Evolutionary conservation across 1,284 basidiomycete genomes (phyloP).

Genomic region (Sphaerobolus stellatus): DNA sequence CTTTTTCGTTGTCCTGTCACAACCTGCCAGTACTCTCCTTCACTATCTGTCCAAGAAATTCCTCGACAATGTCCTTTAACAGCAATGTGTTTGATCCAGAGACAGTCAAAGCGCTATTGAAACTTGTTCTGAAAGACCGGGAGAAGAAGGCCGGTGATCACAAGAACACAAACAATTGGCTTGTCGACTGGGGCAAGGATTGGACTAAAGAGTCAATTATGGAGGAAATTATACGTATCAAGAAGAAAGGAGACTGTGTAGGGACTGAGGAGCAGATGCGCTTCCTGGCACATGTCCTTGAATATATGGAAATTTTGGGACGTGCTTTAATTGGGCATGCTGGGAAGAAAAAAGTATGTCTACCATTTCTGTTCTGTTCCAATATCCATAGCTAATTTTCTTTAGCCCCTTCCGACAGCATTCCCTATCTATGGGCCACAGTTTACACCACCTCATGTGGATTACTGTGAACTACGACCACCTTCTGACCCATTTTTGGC

Average conservation of each 20-base stretch:
- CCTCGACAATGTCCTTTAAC: too few species aligned
- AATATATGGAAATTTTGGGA: slow-evolving; percentile 1
- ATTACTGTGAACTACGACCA: background rate
- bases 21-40: too few species aligned
- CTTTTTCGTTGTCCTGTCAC: too few species aligned
- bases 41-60: too few species aligned
- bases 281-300: slow-evolving; percentile 1
- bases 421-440: slow-evolving; percentile 3
- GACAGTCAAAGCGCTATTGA: background rate
- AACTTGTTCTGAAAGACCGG: background rate
- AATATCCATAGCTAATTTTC: background rate
- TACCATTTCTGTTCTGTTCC: background rate
- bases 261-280: background rate
- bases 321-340: slow-evolving; percentile 1
- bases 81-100: background rate
- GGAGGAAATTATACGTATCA: background rate
- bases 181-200: slow-evolving; percentile 1
- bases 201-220: background rate
- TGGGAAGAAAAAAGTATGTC: background rate
- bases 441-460: background rate
- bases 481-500: background rate
- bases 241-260: background rate
- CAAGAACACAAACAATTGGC: slow-evolving; percentile 6
- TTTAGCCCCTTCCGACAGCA: background rate
- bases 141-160: background rate